Evolutionary conservation across 139 green algal species (phyloP).

Genomic region (Parachlorella kessleri): DNA sequence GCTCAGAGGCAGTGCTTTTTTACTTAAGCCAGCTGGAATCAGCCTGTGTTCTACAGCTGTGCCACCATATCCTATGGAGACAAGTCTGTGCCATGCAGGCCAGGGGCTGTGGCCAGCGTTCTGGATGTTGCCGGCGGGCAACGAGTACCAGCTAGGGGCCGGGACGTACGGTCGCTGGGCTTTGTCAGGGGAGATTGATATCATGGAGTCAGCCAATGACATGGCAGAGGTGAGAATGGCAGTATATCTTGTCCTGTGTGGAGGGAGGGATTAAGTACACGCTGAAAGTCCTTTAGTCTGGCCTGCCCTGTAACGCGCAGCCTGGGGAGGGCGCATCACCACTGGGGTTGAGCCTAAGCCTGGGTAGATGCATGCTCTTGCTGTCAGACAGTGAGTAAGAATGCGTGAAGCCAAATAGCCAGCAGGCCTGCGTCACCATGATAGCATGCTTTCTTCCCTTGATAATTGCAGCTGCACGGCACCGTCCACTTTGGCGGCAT

Average conservation of each 20-base stretch:
- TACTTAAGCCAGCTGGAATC: neutral
- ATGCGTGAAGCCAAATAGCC: too few species aligned
- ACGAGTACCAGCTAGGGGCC: conserved; percentile 12
- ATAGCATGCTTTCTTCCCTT: too few species aligned
- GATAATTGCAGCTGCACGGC: conserved; percentile 14
- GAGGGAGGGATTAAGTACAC: too few species aligned
- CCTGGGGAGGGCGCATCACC: too few species aligned
- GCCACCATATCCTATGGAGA: neutral
- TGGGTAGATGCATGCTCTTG: too few species aligned
- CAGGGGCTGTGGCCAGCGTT: conserved; percentile 46
- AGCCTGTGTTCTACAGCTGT: neutral
- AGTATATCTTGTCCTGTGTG: too few species aligned
- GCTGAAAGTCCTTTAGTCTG: too few species aligned
- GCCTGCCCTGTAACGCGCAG: too few species aligned
- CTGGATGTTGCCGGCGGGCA: conserved; percentile 28
- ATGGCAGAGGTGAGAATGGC: neutral
- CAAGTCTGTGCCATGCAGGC: conserved; percentile 15
- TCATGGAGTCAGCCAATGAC: conserved; percentile 43
- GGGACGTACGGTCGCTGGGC: conserved; percentile 36
- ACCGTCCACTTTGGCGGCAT: conserved; percentile 31
- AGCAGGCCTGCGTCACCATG: too few species aligned
- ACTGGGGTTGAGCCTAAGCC: too few species aligned
- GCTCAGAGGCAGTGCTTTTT: conserved; percentile 1
- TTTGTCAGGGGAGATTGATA: conserved; percentile 40
- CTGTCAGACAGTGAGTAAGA: too few species aligned